These are phyloP conservation scores for Starmerella davenportii DNA, from an alignment of 805 yeast genomes.

Conservation along the genomic window DNA sequence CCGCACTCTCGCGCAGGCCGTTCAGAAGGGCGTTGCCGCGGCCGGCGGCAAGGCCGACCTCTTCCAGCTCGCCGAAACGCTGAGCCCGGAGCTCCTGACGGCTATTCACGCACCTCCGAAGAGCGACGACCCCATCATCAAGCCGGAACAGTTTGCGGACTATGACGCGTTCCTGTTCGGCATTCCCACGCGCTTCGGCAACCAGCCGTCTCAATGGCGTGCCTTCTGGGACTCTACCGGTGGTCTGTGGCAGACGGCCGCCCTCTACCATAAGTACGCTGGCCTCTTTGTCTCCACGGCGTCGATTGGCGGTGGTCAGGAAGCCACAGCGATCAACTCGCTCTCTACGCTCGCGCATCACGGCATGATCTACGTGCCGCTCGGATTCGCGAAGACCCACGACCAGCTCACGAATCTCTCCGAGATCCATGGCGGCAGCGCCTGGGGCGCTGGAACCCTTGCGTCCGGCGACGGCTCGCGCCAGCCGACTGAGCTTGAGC, in stretches of 20 bases:
- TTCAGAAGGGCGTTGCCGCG: slow-evolving; percentile 48
- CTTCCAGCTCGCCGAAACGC: slow-evolving; percentile 67
- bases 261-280: slow-evolving; percentile 52
- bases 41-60: slow-evolving; percentile 56
- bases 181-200: slow-evolving; percentile 64
- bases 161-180: slow-evolving; percentile 68
- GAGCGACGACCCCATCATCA: slow-evolving; percentile 35
- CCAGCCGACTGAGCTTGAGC: slow-evolving; percentile 44
- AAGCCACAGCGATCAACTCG: slow-evolving; percentile 42
- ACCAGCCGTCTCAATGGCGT: slow-evolving; percentile 57
- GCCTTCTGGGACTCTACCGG: slow-evolving; percentile 67
- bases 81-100: slow-evolving; percentile 41
- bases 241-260: slow-evolving; percentile 55
- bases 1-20: slow-evolving; percentile 47
- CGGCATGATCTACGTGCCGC: slow-evolving; percentile 59
- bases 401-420: slow-evolving; percentile 36
- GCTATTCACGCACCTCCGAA: slow-evolving; percentile 46
- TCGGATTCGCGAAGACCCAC: slow-evolving; percentile 49
- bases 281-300: slow-evolving; percentile 59
- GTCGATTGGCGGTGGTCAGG: slow-evolving; percentile 65
- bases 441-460: slow-evolving; percentile 75
- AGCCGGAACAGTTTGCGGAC: slow-evolving; percentile 34
- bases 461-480: slow-evolving; percentile 67
- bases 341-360: slow-evolving; percentile 51
- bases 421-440: slow-evolving; percentile 63